phyloP scores from a whole-genome alignment of 208 protist genomes.

The Trypanosomatidae sp. region DNA sequence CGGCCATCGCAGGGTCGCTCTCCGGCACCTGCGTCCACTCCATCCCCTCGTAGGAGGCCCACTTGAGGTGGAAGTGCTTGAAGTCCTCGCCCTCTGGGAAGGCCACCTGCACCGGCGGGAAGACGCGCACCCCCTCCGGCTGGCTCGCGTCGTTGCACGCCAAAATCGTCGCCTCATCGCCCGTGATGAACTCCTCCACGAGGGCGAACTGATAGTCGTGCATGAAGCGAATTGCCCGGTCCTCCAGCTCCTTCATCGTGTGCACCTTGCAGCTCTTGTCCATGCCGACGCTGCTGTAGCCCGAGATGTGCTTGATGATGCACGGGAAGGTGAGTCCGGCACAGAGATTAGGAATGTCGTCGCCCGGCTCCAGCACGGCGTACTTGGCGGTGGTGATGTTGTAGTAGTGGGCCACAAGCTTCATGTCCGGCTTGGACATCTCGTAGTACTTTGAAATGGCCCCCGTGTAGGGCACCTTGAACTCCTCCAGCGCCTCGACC shows the following conservation, averaged over 20 bases:
- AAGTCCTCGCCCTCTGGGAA: constrained; percentile 89
- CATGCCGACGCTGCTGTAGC: constrained; percentile 91
- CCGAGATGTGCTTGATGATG: constrained; percentile 91
- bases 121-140: constrained; percentile 80
- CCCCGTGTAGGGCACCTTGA: constrained; percentile 87
- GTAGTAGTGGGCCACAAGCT: constrained; percentile 86
- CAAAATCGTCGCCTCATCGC: constrained; percentile 88
- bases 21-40: constrained; percentile 64
- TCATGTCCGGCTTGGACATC: constrained; percentile 90
- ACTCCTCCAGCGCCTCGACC: constrained; percentile 87
- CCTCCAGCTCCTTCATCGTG: constrained; percentile 49
- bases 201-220: constrained; percentile 81
- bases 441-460: constrained; percentile 90
- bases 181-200: constrained; percentile 88
- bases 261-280: constrained; percentile 86
- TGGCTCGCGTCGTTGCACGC: constrained; percentile 63
- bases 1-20: constrained; percentile 60
- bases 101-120: constrained; percentile 72
- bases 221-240: constrained; percentile 61
- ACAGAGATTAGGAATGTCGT: constrained; percentile 53
- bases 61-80: constrained; percentile 93
- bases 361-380: constrained; percentile 54
- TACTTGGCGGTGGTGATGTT: constrained; percentile 59
- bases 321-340: constrained; percentile 62
- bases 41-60: constrained; percentile 90